Evolutionary conservation across 129 eudicot species (phyloP), one percentile per base, ranked within the genome.

Genomic region (Helianthus annuus): DNA sequence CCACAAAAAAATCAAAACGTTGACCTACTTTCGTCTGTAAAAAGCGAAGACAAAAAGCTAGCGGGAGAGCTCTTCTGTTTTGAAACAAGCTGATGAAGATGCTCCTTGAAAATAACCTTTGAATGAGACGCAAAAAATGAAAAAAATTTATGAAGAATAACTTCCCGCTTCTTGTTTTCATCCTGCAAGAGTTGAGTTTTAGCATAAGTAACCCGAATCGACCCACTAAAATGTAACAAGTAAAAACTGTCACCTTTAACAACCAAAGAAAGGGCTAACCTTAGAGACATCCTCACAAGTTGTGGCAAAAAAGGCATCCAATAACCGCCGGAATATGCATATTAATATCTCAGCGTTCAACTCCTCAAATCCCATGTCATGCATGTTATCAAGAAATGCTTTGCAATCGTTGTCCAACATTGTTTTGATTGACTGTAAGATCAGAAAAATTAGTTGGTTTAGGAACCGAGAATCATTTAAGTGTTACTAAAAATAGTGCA

Each of bases 111-210:
- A 51, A 73, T 70, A 62, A 54, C 81, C 74, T 74, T 76, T 34
- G 81, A 51, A 46, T 86, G 86, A 55, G 91, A 84, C 49, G 92
- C 89, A 79, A 82, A 87, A 79, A 94, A 94, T 52, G 79, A 53
- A 74, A 90, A 94, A 19, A 86, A 78, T 69, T 82, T 86, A 72
- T 80, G 81, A 81, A 85, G 87, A 32, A 58, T 79, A 76, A 45
- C 64, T 9, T 71, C 66, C 83, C 83, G 72, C 76, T 80, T 78
- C 69, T 77, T 83, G 64, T 73, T 71, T 63, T 80, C 87, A 82
- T 85, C 88, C 97, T 91, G 96, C 66, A 78, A 78, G 70, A 14
- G 19, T 39, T 58, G 27, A 45, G 44, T 44, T 57, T 15, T 44
- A 66, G 61, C 11, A 57, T 57, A 56, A 52, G n/a, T 19, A 17